Evolutionary conservation across 805 yeast species (phyloP).

Genomic region (Sugiyamaella boreocaroliniensis): DNA sequence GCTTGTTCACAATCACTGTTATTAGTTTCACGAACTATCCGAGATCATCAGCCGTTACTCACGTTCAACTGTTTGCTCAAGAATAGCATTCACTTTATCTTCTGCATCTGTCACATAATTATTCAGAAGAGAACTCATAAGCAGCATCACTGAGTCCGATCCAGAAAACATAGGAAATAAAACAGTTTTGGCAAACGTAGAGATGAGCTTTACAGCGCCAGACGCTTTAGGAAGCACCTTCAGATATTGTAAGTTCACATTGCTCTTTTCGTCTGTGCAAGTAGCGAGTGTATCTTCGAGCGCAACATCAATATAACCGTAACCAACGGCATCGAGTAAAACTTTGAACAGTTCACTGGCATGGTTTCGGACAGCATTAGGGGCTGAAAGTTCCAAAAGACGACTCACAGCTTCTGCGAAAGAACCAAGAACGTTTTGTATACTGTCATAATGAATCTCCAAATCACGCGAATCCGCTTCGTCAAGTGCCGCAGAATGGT

Average conservation of each 20-base stretch:
- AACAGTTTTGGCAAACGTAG: constrained; percentile 67
- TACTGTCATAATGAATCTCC: constrained; percentile 37
- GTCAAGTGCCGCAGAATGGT: constrained; percentile 6
- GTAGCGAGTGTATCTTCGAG: constrained; percentile 54
- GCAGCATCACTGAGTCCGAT: constrained; percentile 48
- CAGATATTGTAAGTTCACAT: constrained; percentile 43
- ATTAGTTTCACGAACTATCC: neutral
- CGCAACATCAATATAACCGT: constrained; percentile 65
- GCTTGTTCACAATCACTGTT: constrained; percentile 41
- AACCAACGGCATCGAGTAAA: constrained; percentile 62
- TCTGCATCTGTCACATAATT: constrained; percentile 56
- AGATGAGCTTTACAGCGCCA: constrained; percentile 56
- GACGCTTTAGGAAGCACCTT: constrained; percentile 46
- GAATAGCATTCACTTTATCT: constrained; percentile 53
- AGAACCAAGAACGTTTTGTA: constrained; percentile 60
- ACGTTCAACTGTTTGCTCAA: constrained; percentile 49
- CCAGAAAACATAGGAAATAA: constrained; percentile 67
- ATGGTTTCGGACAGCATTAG: constrained; percentile 46
- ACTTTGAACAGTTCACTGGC: constrained; percentile 62
- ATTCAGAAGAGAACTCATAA: constrained; percentile 58
- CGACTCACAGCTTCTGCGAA: constrained; percentile 75
- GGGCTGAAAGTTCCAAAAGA: constrained; percentile 63
- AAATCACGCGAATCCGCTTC: constrained; percentile 15
- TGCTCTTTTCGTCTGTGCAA: constrained; percentile 27
- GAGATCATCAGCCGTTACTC: neutral